Evolutionary conservation across 1,139 yeast genomes (phyloP), one percentile per base, ranked within the genome.

Genomic region (Zygoascus meyerae): DNA sequence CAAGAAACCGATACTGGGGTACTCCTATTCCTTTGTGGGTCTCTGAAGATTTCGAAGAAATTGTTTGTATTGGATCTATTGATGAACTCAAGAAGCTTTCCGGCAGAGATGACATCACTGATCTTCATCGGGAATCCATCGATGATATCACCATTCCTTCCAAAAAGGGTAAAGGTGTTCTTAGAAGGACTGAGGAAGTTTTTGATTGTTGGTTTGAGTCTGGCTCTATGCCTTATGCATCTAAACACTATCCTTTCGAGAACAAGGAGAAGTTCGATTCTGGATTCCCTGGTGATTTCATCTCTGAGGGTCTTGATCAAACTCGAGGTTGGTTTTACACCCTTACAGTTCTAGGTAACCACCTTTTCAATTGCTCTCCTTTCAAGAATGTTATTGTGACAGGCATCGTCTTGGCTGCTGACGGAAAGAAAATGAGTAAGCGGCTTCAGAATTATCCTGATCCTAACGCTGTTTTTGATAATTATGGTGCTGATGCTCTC

Each of bases 301-400:
- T 92, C 60, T 84, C 97, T 52, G 99, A 92, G 74, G 99, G 99
- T 71, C 79, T 92, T 60, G 99, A 92, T 72, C 99, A 92, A 74
- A 92, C 99, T 46, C 86, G 99, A 79, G 99, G 99, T 65, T 92
- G 99, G 99, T 94, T 94, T 72, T 94, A 94, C 70, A 92, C 98
- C 44, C 76, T 94, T 66, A 83, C 95, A 38, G 97, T 94, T 26
- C 76, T 94, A 61, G 98, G 98, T 66, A 87, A 96, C 50, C 97
- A 92, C 60, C 73, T 94, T 61, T 92, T 92, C 72, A 84, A 85
- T 61, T 78, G 82, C 50, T 95, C 95, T 53, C 97, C 98, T 42
- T 94, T 86, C 75, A 75, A 92, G 69, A 94, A 94, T 66, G 96
- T 92, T 58, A 87, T 92, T 67, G 98, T 94, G 47, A 78, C 90